Conservation (phyloP, 2,329 filamentous ascomycete species). For the Cladophialophora immunda region DNA sequence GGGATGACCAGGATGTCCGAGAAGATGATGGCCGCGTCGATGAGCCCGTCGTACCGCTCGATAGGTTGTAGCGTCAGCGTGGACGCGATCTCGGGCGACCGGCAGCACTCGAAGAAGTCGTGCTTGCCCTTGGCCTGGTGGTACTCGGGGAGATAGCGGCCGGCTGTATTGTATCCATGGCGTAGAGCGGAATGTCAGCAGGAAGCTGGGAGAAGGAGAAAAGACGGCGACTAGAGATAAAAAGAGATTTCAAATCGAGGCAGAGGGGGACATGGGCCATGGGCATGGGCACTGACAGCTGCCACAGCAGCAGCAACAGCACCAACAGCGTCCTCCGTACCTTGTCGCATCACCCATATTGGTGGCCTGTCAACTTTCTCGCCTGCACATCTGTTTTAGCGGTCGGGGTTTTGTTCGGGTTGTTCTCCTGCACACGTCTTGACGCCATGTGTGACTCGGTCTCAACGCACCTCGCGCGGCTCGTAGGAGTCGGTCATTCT, state of each 20-base stretch:
- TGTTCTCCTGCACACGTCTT: not conserved
- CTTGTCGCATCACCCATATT: constrained; percentile 99
- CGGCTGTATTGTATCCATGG: constrained; percentile 65
- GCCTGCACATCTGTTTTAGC: constrained; percentile 55
- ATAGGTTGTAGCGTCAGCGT: constrained; percentile 94
- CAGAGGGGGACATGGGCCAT: not conserved
- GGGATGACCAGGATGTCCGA: constrained; percentile 98
- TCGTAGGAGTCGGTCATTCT: constrained; percentile 91
- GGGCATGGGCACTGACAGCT: constrained; percentile 38
- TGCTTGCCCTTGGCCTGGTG: constrained; percentile 89
- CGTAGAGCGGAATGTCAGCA: constrained; percentile 8
- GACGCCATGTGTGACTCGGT: not conserved
- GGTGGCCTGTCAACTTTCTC: constrained; percentile 91
- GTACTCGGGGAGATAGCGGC: constrained; percentile 96
- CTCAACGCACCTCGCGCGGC: constrained; percentile 77
- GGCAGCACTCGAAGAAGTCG: constrained; percentile 99
- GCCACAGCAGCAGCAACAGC: constrained; percentile 3
- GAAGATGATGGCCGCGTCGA: constrained; percentile 98
- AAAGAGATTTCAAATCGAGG: not conserved
- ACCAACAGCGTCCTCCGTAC: constrained; percentile 58
- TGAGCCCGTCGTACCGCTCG: constrained; percentile 85
- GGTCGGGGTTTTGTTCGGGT: constrained; percentile 12
- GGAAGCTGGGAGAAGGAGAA: constrained; percentile 6
- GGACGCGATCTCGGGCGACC: constrained; percentile 88
- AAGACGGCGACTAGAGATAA: not conserved